Conservation (phyloP, 1,284 basidiomycete species). For the Sphaerobolus stellatus region DNA sequence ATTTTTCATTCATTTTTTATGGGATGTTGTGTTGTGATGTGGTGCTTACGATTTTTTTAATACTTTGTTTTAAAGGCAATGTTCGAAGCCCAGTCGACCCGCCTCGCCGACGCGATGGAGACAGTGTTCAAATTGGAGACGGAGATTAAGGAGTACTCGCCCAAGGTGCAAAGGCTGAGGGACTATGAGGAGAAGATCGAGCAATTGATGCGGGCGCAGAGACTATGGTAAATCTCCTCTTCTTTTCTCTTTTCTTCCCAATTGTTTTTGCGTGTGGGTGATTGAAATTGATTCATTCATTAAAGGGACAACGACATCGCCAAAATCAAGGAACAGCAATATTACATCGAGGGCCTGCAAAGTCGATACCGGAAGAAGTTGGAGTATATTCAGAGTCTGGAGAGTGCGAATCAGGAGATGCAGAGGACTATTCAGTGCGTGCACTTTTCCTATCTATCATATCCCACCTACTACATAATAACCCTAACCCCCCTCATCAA, state of each 20-base stretch:
- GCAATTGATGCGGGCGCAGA: conserved; percentile 66
- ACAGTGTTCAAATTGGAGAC: conserved; percentile 63
- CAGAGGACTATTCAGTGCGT: conserved; percentile 57
- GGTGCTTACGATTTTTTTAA: background rate
- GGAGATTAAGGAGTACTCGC: conserved; percentile 65
- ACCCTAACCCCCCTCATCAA: conserved; percentile 45
- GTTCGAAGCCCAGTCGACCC: conserved; percentile 63
- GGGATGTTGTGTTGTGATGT: no score
- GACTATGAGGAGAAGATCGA: conserved; percentile 76
- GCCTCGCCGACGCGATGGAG: conserved; percentile 60
- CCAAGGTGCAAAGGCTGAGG: conserved; percentile 67
- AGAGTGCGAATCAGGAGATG: conserved; percentile 48
- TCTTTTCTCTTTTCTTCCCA: background rate
- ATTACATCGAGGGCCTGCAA: conserved; percentile 54
- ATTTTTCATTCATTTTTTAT: background rate
- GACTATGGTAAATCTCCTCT: conserved; percentile 56
- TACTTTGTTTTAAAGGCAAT: conserved; percentile 47
- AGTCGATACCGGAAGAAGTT: conserved; percentile 63
- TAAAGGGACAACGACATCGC: conserved; percentile 70
- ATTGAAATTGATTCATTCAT: background rate
- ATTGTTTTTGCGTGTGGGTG: background rate
- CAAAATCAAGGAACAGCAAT: conserved; percentile 62
- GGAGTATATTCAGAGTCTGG: conserved; percentile 55
- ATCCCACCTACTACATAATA: conserved; percentile 15
- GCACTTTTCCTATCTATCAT: conserved; percentile 4